A percentile compares a stretch with the other conserved stretches of the same genome.
These are phyloP conservation scores for Talaromyces sp. DNA, from an alignment of 2,329 filamentous ascomycete genomes.

Conservation along the genomic window DNA sequence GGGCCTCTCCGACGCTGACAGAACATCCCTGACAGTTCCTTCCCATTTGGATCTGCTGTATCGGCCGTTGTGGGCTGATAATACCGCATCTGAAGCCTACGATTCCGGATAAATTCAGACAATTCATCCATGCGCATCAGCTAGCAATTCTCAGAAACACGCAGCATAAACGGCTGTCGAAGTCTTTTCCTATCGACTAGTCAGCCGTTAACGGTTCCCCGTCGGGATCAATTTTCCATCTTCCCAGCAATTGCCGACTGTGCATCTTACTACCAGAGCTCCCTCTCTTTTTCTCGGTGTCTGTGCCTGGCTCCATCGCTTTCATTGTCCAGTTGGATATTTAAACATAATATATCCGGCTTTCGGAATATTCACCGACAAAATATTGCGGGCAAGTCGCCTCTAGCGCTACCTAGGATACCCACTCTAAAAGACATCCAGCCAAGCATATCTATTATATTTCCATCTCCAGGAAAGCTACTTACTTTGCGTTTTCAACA, in stretches of 20 bases:
- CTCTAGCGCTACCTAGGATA: neutral
- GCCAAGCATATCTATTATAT: neutral
- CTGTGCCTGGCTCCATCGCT: neutral
- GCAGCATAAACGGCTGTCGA: neutral
- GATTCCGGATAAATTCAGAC: neutral
- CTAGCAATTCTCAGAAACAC: neutral
- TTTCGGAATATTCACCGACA: neutral
- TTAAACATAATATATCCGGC: neutral
- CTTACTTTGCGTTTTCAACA: neutral
- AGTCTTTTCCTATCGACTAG: neutral
- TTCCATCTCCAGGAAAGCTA: neutral
- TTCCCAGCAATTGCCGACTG: neutral
- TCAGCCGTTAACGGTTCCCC: neutral
- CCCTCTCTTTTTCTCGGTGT: neutral
- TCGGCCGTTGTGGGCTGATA: neutral
- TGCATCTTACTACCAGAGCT: neutral
- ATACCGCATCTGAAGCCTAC: neutral
- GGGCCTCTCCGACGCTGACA: neutral
- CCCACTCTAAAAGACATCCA: neutral
- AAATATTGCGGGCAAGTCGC: constrained; percentile 1
- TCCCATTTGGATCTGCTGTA: neutral
- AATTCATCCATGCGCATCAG: neutral
- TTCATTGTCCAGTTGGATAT: neutral
- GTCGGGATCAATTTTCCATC: neutral
- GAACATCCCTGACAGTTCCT: neutral